A percentile compares a stretch with the other conserved stretches of the same genome.
Evolutionary conservation across 2,329 filamentous ascomycete species (phyloP).

Genomic region (Monosporascus sp.): DNA sequence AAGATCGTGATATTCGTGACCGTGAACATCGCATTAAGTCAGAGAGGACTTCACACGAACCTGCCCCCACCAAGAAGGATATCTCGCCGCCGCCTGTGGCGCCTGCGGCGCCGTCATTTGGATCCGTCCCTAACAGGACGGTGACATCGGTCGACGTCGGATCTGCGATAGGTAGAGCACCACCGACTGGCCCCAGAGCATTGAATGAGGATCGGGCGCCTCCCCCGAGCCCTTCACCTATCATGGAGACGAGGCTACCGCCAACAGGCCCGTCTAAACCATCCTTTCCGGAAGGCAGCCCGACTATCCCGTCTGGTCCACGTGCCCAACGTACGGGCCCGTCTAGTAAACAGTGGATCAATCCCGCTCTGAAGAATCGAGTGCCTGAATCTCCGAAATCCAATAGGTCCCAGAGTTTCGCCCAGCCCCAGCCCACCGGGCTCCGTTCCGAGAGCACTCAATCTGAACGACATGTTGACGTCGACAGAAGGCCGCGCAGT

Average conservation of each 20-base stretch:
- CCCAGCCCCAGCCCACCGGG: constrained; percentile 30
- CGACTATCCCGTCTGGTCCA: constrained; percentile 48
- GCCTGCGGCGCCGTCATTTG: constrained; percentile 54
- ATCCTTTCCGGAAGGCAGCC: constrained; percentile 36
- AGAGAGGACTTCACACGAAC: constrained; percentile 48
- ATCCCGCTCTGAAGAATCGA: constrained; percentile 44
- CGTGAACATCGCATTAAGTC: constrained; percentile 39
- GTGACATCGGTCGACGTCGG: constrained; percentile 29
- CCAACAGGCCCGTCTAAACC: constrained; percentile 39
- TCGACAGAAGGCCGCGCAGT: constrained; percentile 43
- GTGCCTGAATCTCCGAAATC: constrained; percentile 47
- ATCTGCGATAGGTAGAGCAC: constrained; percentile 38
- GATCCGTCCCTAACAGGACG: constrained; percentile 46
- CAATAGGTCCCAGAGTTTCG: constrained; percentile 45
- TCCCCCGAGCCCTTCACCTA: constrained; percentile 34
- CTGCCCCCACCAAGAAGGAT: constrained; percentile 40
- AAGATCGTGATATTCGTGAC: constrained; percentile 43
- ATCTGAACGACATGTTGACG: constrained; percentile 35
- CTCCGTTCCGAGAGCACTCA: constrained; percentile 30
- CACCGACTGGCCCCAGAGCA: constrained; percentile 49
- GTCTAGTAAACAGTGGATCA: constrained; percentile 57
- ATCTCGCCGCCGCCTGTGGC: constrained; percentile 53
- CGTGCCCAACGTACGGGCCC: constrained; percentile 45
- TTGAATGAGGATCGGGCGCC: constrained; percentile 43
- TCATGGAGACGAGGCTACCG: constrained; percentile 30